A percentile compares a stretch with the other conserved stretches of the same genome.
Evolutionary conservation across 2,329 filamentous ascomycete species (phyloP).

Genomic region (Pseudopithomyces chartarum): DNA sequence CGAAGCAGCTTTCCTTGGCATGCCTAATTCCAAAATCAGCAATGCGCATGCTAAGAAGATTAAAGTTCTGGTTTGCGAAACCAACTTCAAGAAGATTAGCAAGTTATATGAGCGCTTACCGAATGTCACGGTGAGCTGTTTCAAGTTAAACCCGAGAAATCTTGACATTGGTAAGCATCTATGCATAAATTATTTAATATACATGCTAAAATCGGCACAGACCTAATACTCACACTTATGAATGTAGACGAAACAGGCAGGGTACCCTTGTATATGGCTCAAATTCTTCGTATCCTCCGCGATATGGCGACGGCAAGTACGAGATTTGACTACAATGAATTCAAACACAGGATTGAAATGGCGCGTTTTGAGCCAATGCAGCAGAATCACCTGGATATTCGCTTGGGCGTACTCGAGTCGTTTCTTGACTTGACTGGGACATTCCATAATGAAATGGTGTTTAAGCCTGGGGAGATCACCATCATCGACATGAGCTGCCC

Average conservation of each 20-base stretch:
- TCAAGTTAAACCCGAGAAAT: conserved; percentile 54
- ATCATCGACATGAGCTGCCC: conserved; percentile 77
- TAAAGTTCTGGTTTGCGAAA: conserved; percentile 29
- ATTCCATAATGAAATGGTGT: conserved; percentile 13
- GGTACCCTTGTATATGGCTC: conserved; percentile 61
- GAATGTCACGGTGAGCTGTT: conserved; percentile 52
- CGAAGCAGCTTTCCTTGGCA: conserved; percentile 62
- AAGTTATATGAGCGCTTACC: conserved; percentile 25
- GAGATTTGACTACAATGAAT: conserved; percentile 55
- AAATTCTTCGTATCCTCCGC: conserved; percentile 54
- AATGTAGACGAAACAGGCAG: conserved; percentile 48
- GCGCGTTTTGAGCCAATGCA: conserved; percentile 49
- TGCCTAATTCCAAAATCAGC: conserved; percentile 14
- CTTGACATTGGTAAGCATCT: conserved; percentile 49
- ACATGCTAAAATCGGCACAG: conserved; percentile 3
- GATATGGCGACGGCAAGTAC: conserved; percentile 59
- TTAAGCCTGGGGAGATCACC: conserved; percentile 58
- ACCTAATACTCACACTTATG: conserved; percentile 62
- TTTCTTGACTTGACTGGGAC: conserved; percentile 57
- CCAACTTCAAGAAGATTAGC: conserved; percentile 25
- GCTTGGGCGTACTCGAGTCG: conserved; percentile 67
- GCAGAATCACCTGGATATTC: conserved; percentile 59
- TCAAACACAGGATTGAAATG: conserved; percentile 20
- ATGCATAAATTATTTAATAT: neutral
- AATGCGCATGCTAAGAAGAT: conserved; percentile 21